Evolutionary conservation across 148 eudicot genomes (phyloP).

Genomic region (Diospyros kaki): DNA sequence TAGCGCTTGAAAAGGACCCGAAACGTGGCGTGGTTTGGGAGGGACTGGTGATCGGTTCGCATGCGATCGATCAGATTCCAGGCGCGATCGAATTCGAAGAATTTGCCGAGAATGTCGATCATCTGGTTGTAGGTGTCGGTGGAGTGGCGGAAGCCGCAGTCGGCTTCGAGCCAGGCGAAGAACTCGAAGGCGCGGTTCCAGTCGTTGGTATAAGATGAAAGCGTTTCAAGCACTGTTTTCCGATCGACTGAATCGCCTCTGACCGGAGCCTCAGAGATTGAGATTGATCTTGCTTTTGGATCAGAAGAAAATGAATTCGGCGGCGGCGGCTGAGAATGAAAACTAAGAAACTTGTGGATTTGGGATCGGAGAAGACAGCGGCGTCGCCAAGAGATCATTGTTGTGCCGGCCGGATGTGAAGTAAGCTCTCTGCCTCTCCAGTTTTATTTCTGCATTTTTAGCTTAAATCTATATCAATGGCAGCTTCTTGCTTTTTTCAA

Average conservation of each 20-base stretch:
- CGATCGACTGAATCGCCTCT: conserved; percentile 35
- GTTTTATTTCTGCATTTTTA: no score
- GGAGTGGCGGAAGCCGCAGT: conserved; percentile 53
- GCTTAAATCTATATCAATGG: no score
- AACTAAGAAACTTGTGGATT: neutral
- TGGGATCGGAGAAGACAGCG: conserved; percentile 3
- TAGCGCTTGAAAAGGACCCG: conserved; percentile 75
- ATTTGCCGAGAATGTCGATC: conserved; percentile 86
- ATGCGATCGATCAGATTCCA: conserved; percentile 59
- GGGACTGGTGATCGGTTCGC: conserved; percentile 31
- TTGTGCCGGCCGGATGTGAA: no score
- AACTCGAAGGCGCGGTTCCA: conserved; percentile 64
- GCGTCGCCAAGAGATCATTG: no score
- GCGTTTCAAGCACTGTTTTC: conserved; percentile 57
- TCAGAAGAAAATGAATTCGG: neutral
- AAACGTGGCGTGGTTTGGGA: conserved; percentile 67
- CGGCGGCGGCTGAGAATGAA: conserved; percentile 1
- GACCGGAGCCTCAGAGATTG: conserved; percentile 9
- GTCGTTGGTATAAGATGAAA: conserved; percentile 68
- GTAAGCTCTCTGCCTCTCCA: no score
- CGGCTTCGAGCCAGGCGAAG: conserved; percentile 67
- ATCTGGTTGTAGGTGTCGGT: conserved; percentile 72
- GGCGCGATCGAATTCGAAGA: conserved; percentile 72
- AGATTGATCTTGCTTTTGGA: conserved; percentile 15
- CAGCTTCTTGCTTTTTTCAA: no score